Conservation (phyloP, 139 green algal genomes). For the Chlorella vulgaris region DNA sequence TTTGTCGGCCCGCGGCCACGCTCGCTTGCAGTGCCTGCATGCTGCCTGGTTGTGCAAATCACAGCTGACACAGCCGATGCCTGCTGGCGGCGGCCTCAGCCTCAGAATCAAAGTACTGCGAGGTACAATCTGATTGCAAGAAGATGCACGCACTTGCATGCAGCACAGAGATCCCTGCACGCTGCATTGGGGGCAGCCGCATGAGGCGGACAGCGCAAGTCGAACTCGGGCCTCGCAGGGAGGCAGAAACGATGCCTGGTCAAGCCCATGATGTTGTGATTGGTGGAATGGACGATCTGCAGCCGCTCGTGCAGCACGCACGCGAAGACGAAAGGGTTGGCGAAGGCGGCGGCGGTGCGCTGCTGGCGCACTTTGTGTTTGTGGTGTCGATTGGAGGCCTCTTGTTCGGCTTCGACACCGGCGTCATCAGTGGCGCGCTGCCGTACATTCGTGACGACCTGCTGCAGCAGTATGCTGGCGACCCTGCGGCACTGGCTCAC, state of each 20-base stretch:
- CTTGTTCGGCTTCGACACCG: constrained; percentile 69
- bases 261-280: no score
- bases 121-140: no score
- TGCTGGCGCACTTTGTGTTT: constrained; percentile 32
- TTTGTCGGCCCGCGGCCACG: no score
- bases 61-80: no score
- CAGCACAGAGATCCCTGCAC: neutral
- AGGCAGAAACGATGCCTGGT: neutral
- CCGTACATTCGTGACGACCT: constrained; percentile 77
- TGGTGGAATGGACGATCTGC: neutral
- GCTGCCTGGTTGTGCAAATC: no score
- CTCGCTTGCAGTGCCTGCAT: no score
- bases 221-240: neutral
- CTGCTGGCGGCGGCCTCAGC: no score
- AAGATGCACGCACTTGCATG: no score
- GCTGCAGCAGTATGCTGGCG: constrained; percentile 38
- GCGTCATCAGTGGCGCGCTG: constrained; percentile 69
- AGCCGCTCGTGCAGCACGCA: neutral
- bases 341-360: neutral
- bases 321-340: neutral
- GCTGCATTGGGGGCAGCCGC: neutral
- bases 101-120: no score
- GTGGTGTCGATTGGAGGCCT: constrained; percentile 57
- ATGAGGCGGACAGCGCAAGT: neutral
- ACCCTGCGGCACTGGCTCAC: constrained; percentile 5